Evolutionary conservation across 306 rosid species (phyloP).

Genomic region (Gynostemma pentaphyllum): DNA sequence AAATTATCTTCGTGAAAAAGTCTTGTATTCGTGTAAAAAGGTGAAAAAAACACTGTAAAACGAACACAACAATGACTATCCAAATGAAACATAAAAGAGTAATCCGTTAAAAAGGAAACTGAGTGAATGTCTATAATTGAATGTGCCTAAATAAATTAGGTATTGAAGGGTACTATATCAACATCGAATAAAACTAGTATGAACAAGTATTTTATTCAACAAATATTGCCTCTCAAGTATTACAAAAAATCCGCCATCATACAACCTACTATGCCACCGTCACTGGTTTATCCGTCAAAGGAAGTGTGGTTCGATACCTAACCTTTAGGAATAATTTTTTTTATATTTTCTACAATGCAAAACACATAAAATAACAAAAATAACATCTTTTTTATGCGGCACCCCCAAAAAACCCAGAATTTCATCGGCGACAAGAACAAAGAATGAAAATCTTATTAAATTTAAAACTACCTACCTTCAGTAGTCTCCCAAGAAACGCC

Average conservation of each 20-base stretch:
- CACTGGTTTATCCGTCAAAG: too few relatives aligned
- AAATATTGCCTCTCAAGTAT: too few relatives aligned
- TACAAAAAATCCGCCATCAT: neutral
- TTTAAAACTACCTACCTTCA: constrained; percentile 31
- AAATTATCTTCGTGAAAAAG: too few relatives aligned
- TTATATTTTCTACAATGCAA: neutral
- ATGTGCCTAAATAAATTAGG: neutral
- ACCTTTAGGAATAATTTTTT: too few relatives aligned
- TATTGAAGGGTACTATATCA: neutral
- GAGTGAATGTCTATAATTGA: neutral
- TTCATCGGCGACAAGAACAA: neutral
- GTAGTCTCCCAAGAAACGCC: constrained; percentile 65
- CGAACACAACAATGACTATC: too few relatives aligned
- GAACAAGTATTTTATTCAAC: too few relatives aligned
- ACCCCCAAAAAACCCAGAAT: neutral
- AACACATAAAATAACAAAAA: neutral
- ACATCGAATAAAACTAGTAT: neutral
- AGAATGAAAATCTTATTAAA: constrained; percentile 1
- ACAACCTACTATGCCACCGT: too few relatives aligned
- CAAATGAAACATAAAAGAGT: neutral
- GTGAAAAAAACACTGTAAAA: too few relatives aligned
- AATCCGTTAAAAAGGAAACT: neutral
- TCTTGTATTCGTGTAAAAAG: too few relatives aligned
- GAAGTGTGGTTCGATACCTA: too few relatives aligned
- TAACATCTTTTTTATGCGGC: neutral